Conservation (phyloP, 805 yeast genomes). For the Candida coquimbonensis region DNA sequence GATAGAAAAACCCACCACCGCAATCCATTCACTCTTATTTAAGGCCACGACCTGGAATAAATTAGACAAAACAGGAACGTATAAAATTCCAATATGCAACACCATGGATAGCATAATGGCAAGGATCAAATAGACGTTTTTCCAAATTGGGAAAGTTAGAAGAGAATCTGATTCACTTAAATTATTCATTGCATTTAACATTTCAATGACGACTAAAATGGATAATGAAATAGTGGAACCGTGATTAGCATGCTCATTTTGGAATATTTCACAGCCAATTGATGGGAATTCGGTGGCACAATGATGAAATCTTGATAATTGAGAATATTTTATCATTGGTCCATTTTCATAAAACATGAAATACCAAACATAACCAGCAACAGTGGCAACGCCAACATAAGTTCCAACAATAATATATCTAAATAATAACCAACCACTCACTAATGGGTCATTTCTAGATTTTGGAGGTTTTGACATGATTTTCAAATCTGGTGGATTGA, state of each 20-base stretch:
- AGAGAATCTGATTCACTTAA: conserved; percentile 32
- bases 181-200: conserved; percentile 35
- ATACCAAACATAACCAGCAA: conserved; percentile 36
- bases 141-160: conserved; percentile 32
- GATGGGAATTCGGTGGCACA: conserved; percentile 25
- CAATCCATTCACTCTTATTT: conserved; percentile 28
- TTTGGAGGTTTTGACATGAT: conserved; percentile 33
- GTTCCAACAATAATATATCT: conserved; percentile 33
- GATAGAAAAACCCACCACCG: conserved; percentile 26
- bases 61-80: conserved; percentile 27
- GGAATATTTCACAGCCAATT: conserved; percentile 29
- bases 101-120: conserved; percentile 30
- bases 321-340: conserved; percentile 28
- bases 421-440: conserved; percentile 31
- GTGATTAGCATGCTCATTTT: conserved; percentile 18
- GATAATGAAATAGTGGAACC: conserved; percentile 35
- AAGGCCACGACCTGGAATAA: conserved; percentile 30
- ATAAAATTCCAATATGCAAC: conserved; percentile 27
- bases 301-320: conserved; percentile 30
- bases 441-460: conserved; percentile 31
- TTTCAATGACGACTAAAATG: conserved; percentile 33
- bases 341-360: conserved; percentile 28
- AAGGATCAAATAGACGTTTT: conserved; percentile 28
- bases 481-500: conserved; percentile 34
- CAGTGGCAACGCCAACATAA: conserved; percentile 35